phyloP scores from a whole-genome alignment of 2,329 filamentous ascomycete species.

The Pseudogymnoascus sp. region DNA sequence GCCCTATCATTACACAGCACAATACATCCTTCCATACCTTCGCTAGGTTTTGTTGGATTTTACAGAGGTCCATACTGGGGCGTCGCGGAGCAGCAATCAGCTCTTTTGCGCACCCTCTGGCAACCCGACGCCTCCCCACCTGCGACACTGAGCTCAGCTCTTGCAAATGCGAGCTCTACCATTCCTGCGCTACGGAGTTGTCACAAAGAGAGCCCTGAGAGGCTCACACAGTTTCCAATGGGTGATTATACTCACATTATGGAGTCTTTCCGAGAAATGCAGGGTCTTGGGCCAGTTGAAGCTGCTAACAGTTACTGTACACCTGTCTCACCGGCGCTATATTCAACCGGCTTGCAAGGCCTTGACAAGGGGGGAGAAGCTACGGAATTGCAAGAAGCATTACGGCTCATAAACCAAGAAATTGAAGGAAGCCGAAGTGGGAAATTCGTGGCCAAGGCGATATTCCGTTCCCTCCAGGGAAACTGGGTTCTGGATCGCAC shows the following conservation, averaged over 20 bases:
- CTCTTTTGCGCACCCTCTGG: slow-evolving; percentile 59
- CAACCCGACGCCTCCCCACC: slow-evolving; percentile 16
- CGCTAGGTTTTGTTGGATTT: slow-evolving; percentile 72
- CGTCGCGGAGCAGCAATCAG: slow-evolving; percentile 79
- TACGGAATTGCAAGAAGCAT: background rate
- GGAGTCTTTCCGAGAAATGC: slow-evolving; percentile 57
- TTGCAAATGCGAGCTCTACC: slow-evolving; percentile 15
- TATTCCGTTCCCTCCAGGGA: slow-evolving; percentile 65
- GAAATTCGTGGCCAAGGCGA: slow-evolving; percentile 54
- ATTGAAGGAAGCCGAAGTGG: slow-evolving; percentile 29
- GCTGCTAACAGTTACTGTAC: slow-evolving; percentile 22
- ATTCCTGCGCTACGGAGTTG: slow-evolving; percentile 19
- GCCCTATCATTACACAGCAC: slow-evolving; percentile 62
- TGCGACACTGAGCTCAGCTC: background rate
- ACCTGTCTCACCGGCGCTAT: slow-evolving; percentile 31
- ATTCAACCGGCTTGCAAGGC: background rate
- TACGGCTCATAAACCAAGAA: background rate
- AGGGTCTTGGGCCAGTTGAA: slow-evolving; percentile 40
- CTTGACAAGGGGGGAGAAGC: background rate
- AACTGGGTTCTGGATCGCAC: slow-evolving; percentile 57
- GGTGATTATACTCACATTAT: slow-evolving; percentile 72
- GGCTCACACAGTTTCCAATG: slow-evolving; percentile 69
- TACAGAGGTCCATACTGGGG: slow-evolving; percentile 83
- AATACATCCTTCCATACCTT: slow-evolving; percentile 51
- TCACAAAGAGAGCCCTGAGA: slow-evolving; percentile 29